Base-by-base conservation (phyloP, 257 asterid genomes). In the Penstemon eatonii region DNA sequence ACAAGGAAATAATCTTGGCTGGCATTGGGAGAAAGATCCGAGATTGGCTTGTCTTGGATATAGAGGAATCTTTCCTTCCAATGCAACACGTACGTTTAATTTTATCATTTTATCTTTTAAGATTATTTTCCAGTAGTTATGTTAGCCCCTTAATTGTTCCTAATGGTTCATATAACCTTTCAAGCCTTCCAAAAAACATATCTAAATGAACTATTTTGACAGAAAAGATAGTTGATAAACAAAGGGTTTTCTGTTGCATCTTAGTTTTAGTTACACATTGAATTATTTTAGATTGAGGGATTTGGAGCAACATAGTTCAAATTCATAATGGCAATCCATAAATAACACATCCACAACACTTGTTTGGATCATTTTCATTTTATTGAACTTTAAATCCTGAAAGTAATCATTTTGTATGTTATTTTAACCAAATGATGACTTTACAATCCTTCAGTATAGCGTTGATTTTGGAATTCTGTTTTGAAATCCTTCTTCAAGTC, bases 1-100 rank as follows among this genome's bases (percentile, higher is more conserved):
- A 37, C 81, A 67, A 47, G 92, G 88, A 65, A 82, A 69, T 70
- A 67, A 6, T 66, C 18, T 49, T 56, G 97, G 98, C 62, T 93
- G 95, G 96, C 73, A 68, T 18, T 93, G 99, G 99, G 62, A 71
- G 59, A 85, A 82, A 69, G 99, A 93, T 84, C 99, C 96, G 10
- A 85, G 99, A 70, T 73, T 89, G 76, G 77, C 85, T 76, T 93
- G 90, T 83, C 96, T 93, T 45, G 98, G 98, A 67, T 81, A 79
- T 25, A 81, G 98, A 72, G 97, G 94, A 63, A 85, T 93, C 62
- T 93, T 93, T 76, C 92, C 97, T 1, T 81, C 95, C 42, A 77
- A 78, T 62, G 67, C 80, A 60, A 75, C 70, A 36, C 97, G 98
- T 93, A 80, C 68, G 89, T 83, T 67, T 62, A 50, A 39, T 59